Percentiles rank a stretch among this genome's conserved stretches.
phyloP scores from a whole-genome alignment of 2,329 filamentous ascomycete genomes.

The Ophiostoma piceae region DNA sequence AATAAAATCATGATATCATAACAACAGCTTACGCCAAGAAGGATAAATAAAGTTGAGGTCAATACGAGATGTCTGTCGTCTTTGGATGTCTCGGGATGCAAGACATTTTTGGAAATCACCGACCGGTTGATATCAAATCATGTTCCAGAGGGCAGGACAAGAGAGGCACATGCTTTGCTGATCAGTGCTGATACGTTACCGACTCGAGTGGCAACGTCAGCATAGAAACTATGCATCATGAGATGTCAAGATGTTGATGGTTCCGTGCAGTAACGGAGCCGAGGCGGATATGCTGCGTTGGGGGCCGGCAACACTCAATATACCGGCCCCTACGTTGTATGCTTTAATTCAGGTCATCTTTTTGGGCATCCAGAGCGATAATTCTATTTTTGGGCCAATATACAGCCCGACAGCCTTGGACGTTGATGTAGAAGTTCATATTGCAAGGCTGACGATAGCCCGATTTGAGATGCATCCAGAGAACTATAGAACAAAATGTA shows the following conservation, averaged over 20 bases:
- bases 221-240: background rate
- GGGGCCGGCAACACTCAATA: background rate
- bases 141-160: background rate
- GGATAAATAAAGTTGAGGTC: background rate
- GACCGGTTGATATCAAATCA: background rate
- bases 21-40: background rate
- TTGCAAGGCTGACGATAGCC: background rate
- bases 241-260: background rate
- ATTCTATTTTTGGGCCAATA: background rate
- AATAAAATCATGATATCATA: constrained; percentile 9
- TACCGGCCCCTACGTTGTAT: no score
- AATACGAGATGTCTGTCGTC: background rate
- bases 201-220: background rate
- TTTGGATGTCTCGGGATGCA: background rate
- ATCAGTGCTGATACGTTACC: background rate
- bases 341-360: background rate
- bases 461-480: background rate
- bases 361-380: background rate
- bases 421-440: background rate
- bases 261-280: background rate
- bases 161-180: background rate
- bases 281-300: background rate
- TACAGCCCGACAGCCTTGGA: background rate
- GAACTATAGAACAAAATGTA: background rate
- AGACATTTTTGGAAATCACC: background rate